phyloP scores from a whole-genome alignment of 495 filamentous ascomycete genomes.

The Cercophora newfieldiana region DNA sequence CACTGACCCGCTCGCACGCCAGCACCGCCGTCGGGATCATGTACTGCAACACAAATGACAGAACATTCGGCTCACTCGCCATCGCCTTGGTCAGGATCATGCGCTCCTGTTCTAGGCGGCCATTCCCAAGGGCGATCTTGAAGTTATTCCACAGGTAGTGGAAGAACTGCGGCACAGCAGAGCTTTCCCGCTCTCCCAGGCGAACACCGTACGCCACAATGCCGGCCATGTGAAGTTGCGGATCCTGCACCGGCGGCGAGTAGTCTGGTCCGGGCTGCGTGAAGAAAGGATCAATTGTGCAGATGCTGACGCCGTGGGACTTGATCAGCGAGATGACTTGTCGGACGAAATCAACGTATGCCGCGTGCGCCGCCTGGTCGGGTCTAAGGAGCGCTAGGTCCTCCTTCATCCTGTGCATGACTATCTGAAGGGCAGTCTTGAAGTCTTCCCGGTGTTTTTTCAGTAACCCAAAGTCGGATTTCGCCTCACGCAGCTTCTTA shows the following conservation, averaged over 20 bases:
- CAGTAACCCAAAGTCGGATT: slow-evolving; percentile 21
- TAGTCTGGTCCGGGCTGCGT: slow-evolving; percentile 49
- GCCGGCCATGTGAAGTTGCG: slow-evolving; percentile 47
- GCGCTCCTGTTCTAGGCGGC: slow-evolving; percentile 39
- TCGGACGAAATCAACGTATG: slow-evolving; percentile 48
- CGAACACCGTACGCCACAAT: slow-evolving; percentile 52
- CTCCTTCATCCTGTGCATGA: slow-evolving; percentile 52
- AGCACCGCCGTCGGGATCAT: slow-evolving; percentile 47
- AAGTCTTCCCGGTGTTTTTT: slow-evolving; percentile 34
- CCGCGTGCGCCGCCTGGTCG: slow-evolving; percentile 33
- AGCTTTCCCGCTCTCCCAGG: slow-evolving; percentile 42
- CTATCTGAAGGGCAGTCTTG: slow-evolving; percentile 35
- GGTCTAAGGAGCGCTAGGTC: slow-evolving; percentile 39
- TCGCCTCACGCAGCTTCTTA: slow-evolving; percentile 29
- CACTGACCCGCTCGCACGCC: slow-evolving; percentile 20
- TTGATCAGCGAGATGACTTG: slow-evolving; percentile 46
- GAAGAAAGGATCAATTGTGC: slow-evolving; percentile 47
- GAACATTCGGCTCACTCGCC: slow-evolving; percentile 35
- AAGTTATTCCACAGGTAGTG: slow-evolving; percentile 53
- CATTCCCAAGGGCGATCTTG: slow-evolving; percentile 47
- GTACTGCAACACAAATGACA: slow-evolving; percentile 42
- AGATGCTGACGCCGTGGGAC: slow-evolving; percentile 47
- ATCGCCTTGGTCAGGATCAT: slow-evolving; percentile 44
- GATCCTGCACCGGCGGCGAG: slow-evolving; percentile 50
- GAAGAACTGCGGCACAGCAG: slow-evolving; percentile 48